Conservation (phyloP, 1,139 yeast genomes). For the Lipomyces yarrowii region DNA sequence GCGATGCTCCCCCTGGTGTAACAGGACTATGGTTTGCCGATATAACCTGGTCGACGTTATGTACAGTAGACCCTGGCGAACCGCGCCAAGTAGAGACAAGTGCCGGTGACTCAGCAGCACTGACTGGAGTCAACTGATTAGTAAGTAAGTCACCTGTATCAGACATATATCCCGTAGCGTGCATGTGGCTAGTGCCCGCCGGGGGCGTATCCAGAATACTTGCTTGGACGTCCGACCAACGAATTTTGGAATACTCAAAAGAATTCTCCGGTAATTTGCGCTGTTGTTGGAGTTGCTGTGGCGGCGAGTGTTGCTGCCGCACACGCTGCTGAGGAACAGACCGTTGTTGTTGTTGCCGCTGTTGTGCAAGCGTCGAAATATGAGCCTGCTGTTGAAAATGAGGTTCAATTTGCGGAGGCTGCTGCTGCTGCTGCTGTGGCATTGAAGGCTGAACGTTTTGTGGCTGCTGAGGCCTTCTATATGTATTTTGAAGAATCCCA, state of each 20-base stretch:
- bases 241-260: constrained; percentile 8
- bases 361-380: constrained; percentile 1
- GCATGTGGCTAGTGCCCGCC: not conserved
- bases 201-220: not conserved
- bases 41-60: not conserved
- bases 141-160: not conserved
- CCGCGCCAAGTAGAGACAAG: not conserved
- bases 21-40: constrained; percentile 5
- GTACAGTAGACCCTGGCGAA: constrained; percentile 1
- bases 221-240: constrained; percentile 6
- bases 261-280: not conserved
- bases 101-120: constrained; percentile 2
- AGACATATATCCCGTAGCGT: not conserved
- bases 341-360: not conserved
- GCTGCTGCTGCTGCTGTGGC: not conserved
- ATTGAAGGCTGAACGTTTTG: not conserved
- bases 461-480: not conserved
- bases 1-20: not conserved
- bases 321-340: not conserved
- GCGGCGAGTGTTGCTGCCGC: constrained; percentile 1
- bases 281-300: not conserved
- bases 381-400: constrained; percentile 7
- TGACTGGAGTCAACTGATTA: constrained; percentile 3
- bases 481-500: constrained; percentile 3
- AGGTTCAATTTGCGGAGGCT: not conserved